Evolutionary conservation across 2,329 filamentous ascomycete genomes (phyloP).

Genomic region (Penicillium sp.): DNA sequence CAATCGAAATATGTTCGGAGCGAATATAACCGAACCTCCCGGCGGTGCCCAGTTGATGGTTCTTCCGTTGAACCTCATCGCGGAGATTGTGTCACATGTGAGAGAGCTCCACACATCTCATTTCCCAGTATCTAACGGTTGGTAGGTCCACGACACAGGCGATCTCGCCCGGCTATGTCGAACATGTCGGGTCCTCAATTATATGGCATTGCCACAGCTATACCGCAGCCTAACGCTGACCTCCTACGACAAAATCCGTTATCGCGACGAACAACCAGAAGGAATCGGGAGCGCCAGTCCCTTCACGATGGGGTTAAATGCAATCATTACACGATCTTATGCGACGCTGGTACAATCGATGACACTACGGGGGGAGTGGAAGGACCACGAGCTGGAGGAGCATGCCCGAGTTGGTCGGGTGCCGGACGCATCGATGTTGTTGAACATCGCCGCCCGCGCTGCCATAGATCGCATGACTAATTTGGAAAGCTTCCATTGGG

Average conservation of each 20-base stretch:
- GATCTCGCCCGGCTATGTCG: slow-evolving; percentile 60
- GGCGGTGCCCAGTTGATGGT: slow-evolving; percentile 32
- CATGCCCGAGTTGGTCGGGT: slow-evolving; percentile 56
- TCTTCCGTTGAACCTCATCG: slow-evolving; percentile 58
- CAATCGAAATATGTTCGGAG: slow-evolving; percentile 43
- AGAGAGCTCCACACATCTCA: slow-evolving; percentile 15
- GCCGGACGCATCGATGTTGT: slow-evolving; percentile 62
- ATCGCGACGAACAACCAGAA: slow-evolving; percentile 56
- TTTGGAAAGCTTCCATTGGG: slow-evolving; percentile 58
- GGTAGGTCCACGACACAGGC: slow-evolving; percentile 54
- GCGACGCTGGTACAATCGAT: slow-evolving; percentile 53
- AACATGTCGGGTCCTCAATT: slow-evolving; percentile 60
- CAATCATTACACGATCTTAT: slow-evolving; percentile 56
- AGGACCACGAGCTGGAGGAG: slow-evolving; percentile 56
- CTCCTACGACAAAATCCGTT: slow-evolving; percentile 59
- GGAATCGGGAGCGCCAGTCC: slow-evolving; percentile 62
- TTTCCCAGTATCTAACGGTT: slow-evolving; percentile 2
- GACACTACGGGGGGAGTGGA: slow-evolving; percentile 55
- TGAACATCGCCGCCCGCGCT: slow-evolving; percentile 59
- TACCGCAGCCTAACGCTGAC: slow-evolving; percentile 56
- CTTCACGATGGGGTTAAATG: slow-evolving; percentile 62
- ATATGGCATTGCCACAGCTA: slow-evolving; percentile 61
- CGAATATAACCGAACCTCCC: slow-evolving; percentile 31
- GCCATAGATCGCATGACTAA: slow-evolving; percentile 58
- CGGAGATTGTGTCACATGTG: slow-evolving; percentile 55